Evolutionary conservation across 192 early-diverging fungal species (phyloP), one percentile per base, ranked within the genome.

Genomic region (Coemansia sp.): DNA sequence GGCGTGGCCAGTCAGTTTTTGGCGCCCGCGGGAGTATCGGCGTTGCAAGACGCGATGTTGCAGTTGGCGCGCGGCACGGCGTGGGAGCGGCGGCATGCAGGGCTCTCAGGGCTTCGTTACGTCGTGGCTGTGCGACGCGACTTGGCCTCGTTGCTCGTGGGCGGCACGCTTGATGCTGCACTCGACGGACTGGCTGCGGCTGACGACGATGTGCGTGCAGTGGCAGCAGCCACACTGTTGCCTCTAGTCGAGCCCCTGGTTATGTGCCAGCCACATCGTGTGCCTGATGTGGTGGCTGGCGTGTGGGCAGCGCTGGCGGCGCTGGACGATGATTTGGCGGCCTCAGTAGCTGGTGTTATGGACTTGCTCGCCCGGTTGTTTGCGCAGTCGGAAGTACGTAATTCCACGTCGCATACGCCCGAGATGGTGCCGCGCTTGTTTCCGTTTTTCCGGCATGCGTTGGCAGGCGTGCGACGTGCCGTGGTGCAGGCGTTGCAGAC

Each of bases 171-270:
- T 10, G 89, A 81, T 28, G 96, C 95, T 0, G 91, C 97, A 21
- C 81, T 98, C 10, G 76, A 87, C 17, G 97, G 93, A 1, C 73
- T 99, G 28, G 85, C 86, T 26, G 93, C 95, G 56, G 72, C 76
- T 44, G 93, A 99, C 73, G 97, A 99, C 69, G 96, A 98, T 68
- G 96, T 99, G 18, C 86, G 96, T 3, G 87, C 92, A 9, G 95
- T 97, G 7, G 89, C 92, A 10, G 94, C 97, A 0, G 87, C 93
- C 3, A 91, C 94, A 4, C 72, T 99, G 63, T 71, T 95, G 23
- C 97, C 97, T 3, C 85, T 99, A 55, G 87, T 87, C 0, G 90
- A 90, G 25, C 74, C 86, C 38, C 82, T 98, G 66, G 89, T 92
- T 9, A 61, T 83, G 11, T 79, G 90, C 50, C 78, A 90, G 38